These are phyloP conservation scores for Simmondsia chinensis DNA, from an alignment of 148 eudicot species.

Conservation along the genomic window DNA sequence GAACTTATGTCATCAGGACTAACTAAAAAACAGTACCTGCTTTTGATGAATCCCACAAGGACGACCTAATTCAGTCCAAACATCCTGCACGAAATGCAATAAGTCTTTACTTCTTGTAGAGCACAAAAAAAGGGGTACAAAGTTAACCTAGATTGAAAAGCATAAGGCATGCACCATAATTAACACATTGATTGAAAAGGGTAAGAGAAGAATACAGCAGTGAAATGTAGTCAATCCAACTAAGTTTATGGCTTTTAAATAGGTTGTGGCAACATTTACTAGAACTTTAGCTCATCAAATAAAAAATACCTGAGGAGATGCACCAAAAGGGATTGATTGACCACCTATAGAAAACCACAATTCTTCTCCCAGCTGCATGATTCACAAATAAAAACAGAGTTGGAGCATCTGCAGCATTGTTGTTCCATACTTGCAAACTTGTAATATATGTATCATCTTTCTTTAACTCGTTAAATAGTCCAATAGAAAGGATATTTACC, in stretches of 20 bases:
- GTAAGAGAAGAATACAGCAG: background rate
- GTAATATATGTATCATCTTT: too few species aligned
- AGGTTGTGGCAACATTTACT: background rate
- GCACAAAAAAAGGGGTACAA: too few species aligned
- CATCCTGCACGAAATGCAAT: constrained; percentile 47
- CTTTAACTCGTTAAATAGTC: too few species aligned
- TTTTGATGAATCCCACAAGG: constrained; percentile 95
- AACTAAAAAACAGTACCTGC: constrained; percentile 60
- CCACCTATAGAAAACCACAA: constrained; percentile 76
- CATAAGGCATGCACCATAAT: background rate
- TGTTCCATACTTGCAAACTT: too few species aligned
- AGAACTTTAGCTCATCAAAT: background rate
- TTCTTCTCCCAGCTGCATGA: constrained; percentile 74
- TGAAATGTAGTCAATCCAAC: background rate
- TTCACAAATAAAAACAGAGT: constrained; percentile 4
- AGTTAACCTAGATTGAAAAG: too few species aligned
- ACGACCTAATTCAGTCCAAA: constrained; percentile 92
- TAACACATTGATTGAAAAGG: background rate
- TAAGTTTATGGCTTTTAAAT: background rate
- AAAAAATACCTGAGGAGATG: constrained; percentile 75
- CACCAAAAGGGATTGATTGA: constrained; percentile 92
- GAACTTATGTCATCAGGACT: too few species aligned
- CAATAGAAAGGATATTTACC: too few species aligned
- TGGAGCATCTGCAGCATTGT: background rate
- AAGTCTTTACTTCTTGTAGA: background rate